Evolutionary conservation across 2,329 filamentous ascomycete genomes (phyloP).

Genomic region (Ascochyta koolunga): DNA sequence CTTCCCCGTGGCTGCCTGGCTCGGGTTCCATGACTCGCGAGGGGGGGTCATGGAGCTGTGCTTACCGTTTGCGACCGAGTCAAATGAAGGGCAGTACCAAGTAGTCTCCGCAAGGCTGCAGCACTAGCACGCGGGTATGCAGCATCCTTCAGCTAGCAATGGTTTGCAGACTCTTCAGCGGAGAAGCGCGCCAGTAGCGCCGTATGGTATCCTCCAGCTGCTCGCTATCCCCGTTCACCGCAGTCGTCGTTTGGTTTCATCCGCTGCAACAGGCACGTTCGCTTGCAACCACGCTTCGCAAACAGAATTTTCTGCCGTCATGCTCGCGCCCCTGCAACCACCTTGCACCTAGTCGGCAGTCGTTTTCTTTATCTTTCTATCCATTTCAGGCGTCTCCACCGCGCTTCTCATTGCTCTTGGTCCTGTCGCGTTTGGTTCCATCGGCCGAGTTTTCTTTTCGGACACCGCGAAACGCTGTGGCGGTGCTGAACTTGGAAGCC

Average conservation of each 20-base stretch:
- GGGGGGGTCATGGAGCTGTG: no score
- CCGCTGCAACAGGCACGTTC: neutral
- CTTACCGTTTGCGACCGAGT: no score
- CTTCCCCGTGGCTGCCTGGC: no score
- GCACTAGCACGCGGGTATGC: constrained; percentile 17
- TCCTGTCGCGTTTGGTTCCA: neutral
- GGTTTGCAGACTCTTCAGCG: constrained; percentile 15
- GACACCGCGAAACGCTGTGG: constrained; percentile 4
- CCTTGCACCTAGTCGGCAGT: neutral
- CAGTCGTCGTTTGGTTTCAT: neutral
- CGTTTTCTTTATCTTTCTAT: neutral
- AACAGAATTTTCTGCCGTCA: neutral
- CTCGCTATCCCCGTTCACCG: constrained; percentile 6
- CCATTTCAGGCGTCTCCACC: neutral
- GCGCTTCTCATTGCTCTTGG: neutral
- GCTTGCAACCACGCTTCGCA: neutral
- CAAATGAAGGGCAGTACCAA: no score
- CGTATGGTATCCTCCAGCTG: constrained; percentile 4
- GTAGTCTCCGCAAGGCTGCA: constrained; percentile 12
- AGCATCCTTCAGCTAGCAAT: constrained; percentile 13
- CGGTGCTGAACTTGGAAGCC: constrained; percentile 1
- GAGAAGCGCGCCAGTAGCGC: constrained; percentile 16
- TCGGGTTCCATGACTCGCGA: no score
- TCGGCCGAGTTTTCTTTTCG: neutral
- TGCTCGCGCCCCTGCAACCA: neutral